A percentile compares a stretch with the other conserved stretches of the same genome.
phyloP scores from a whole-genome alignment of 257 asterid species.

The Eustoma russellianum region DNA sequence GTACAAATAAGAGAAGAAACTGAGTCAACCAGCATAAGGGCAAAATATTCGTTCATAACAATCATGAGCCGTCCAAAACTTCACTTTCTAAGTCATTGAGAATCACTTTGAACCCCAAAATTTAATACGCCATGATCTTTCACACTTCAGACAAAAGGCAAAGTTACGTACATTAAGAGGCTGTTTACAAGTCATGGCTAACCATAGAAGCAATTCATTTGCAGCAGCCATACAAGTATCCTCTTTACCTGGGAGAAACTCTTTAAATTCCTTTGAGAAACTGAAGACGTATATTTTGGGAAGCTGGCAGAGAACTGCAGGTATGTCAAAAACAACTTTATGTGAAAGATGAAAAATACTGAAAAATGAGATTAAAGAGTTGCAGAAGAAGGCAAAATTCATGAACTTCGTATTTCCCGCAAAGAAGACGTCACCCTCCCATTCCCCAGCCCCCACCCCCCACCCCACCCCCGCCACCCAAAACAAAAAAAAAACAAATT shows the following conservation, averaged over 20 bases:
- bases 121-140: no score
- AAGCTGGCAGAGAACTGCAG: constrained; percentile 73
- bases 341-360: no score
- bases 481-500: background rate
- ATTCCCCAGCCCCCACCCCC: background rate
- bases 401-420: no score
- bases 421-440: background rate
- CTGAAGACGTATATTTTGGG: constrained; percentile 82
- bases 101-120: no score
- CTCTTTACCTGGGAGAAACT: constrained; percentile 59
- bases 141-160: no score
- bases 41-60: background rate
- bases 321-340: background rate
- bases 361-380: no score
- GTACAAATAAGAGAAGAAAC: background rate
- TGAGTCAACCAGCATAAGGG: background rate
- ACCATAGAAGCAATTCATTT: no score
- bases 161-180: no score
- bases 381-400: no score
- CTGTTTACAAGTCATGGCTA: no score
- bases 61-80: background rate
- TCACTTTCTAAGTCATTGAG: background rate
- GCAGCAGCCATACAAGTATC: no score
- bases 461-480: no score
- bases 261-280: constrained; percentile 86